A percentile compares a stretch with the other conserved stretches of the same genome.
These are phyloP conservation scores for Brettanomyces nanus DNA, from an alignment of 805 yeast species.

Conservation along the genomic window DNA sequence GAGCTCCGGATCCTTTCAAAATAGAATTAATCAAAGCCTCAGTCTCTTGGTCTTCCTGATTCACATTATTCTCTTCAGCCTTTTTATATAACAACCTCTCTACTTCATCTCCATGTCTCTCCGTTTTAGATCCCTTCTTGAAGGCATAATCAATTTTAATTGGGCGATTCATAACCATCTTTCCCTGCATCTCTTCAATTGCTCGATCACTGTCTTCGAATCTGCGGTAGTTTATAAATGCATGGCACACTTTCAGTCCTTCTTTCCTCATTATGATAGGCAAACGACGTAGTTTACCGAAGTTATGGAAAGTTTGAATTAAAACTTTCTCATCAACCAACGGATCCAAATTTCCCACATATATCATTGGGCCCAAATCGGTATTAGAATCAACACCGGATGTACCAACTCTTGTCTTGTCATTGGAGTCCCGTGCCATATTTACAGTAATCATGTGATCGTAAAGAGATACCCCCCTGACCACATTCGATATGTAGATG, in stretches of 20 bases:
- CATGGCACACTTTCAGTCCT: constrained; percentile 42
- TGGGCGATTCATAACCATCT: constrained; percentile 57
- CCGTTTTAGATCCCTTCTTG: constrained; percentile 46
- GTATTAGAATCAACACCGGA: constrained; percentile 7
- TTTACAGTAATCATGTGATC: constrained; percentile 56
- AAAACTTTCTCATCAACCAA: constrained; percentile 55
- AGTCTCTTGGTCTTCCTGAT: constrained; percentile 1
- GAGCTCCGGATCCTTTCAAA: not conserved
- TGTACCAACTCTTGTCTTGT: constrained; percentile 6
- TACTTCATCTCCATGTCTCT: constrained; percentile 69
- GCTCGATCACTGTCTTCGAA: constrained; percentile 70
- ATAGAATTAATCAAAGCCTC: not conserved
- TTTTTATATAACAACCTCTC: constrained; percentile 60
- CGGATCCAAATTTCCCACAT: constrained; percentile 55
- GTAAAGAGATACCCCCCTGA: constrained; percentile 53
- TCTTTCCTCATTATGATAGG: constrained; percentile 40
- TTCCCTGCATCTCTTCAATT: constrained; percentile 57
- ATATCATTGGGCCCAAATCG: constrained; percentile 42
- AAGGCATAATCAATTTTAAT: constrained; percentile 62
- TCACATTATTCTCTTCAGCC: constrained; percentile 18
- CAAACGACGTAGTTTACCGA: constrained; percentile 49
- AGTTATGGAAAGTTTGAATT: constrained; percentile 49
- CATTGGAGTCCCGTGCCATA: constrained; percentile 28
- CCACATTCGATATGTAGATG: constrained; percentile 54
- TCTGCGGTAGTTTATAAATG: constrained; percentile 53